Base-by-base conservation (phyloP, 768 basidiomycete species). In the Goffeauzyma gilvescens region DNA sequence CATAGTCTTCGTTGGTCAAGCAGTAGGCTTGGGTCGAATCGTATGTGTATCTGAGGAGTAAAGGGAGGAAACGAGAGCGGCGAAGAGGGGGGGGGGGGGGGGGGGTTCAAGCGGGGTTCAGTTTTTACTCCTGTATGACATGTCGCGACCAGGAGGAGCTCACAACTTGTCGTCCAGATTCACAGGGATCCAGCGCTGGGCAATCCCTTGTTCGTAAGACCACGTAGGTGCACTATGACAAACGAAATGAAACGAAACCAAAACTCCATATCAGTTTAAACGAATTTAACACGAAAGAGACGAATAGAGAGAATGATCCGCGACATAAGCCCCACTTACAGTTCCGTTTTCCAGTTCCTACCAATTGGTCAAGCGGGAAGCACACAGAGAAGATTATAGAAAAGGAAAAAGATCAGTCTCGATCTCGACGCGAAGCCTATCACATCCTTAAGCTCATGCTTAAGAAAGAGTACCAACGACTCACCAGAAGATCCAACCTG, bases 401-500 rank as follows among this genome's bases (percentile, higher is more conserved):
- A n/a, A n/a, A n/a, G n/a, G n/a, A n/a, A n/a, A n/a, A n/a, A n/a
- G n/a, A n/a, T n/a, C n/a, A n/a, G n/a, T n/a, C n/a, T n/a, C n/a
- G n/a, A n/a, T n/a, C n/a, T n/a, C n/a, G n/a, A n/a, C n/a, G n/a
- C n/a, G n/a, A n/a, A n/a, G n/a, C 51, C 34, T 40, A 52, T 49
- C 45, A 41, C 20, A 50, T 45, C 34, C 52, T 48, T n/a, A 39
- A 38, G 22, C 43, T 33, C 1, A 51, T n/a, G n/a, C n/a, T n/a
- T n/a, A n/a, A n/a, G n/a, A n/a, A n/a, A n/a, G n/a, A n/a, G n/a
- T n/a, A n/a, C n/a, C n/a, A n/a, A n/a, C n/a, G n/a, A n/a, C n/a
- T n/a, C n/a, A 51, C 54, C 54, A 53, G 37, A 58, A 55, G 41
- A 53, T 55, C 49, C 51, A 58, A 9, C 56, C 57, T 13, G 57